Evolutionary conservation across 2,329 filamentous ascomycete species (phyloP).

Genomic region (Macrophomina tecta): DNA sequence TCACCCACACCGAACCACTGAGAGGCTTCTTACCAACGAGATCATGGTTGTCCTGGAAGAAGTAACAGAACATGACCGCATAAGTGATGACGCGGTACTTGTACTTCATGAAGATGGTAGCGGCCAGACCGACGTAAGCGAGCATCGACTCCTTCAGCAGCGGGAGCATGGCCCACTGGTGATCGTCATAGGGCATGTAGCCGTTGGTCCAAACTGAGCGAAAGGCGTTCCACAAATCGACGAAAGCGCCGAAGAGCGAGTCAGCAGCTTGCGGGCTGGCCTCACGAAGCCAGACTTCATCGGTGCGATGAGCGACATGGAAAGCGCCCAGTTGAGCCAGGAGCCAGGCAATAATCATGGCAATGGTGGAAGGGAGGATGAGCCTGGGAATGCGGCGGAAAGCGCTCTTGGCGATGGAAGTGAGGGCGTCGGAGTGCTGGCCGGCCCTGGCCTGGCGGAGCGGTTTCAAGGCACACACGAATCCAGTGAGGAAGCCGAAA

Average conservation of each 20-base stretch:
- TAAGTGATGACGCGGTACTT: slow-evolving; percentile 55
- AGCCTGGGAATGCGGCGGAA: slow-evolving; percentile 61
- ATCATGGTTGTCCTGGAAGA: slow-evolving; percentile 53
- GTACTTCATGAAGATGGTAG: slow-evolving; percentile 56
- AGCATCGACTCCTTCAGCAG: slow-evolving; percentile 58
- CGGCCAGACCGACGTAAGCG: slow-evolving; percentile 56
- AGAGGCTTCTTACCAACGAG: slow-evolving; percentile 50
- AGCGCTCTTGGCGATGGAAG: slow-evolving; percentile 58
- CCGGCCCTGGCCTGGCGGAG: slow-evolving; percentile 57
- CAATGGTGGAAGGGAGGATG: slow-evolving; percentile 59
- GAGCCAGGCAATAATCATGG: slow-evolving; percentile 57
- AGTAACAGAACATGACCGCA: slow-evolving; percentile 55
- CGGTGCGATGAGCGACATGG: slow-evolving; percentile 53
- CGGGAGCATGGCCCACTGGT: slow-evolving; percentile 62
- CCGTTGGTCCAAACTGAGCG: slow-evolving; percentile 58
- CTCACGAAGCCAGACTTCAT: slow-evolving; percentile 59
- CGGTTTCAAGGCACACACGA: slow-evolving; percentile 62
- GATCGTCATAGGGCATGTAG: slow-evolving; percentile 60
- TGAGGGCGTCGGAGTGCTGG: slow-evolving; percentile 52
- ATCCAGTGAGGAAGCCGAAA: slow-evolving; percentile 63
- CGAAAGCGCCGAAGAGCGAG: slow-evolving; percentile 53
- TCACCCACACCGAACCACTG: too few relatives aligned
- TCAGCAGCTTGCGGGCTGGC: slow-evolving; percentile 54
- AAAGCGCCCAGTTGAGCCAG: slow-evolving; percentile 58
- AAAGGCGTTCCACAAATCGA: slow-evolving; percentile 53